These are phyloP conservation scores for Basipetospora sp. DNA, from an alignment of 2,329 filamentous ascomycete species.

Conservation along the genomic window DNA sequence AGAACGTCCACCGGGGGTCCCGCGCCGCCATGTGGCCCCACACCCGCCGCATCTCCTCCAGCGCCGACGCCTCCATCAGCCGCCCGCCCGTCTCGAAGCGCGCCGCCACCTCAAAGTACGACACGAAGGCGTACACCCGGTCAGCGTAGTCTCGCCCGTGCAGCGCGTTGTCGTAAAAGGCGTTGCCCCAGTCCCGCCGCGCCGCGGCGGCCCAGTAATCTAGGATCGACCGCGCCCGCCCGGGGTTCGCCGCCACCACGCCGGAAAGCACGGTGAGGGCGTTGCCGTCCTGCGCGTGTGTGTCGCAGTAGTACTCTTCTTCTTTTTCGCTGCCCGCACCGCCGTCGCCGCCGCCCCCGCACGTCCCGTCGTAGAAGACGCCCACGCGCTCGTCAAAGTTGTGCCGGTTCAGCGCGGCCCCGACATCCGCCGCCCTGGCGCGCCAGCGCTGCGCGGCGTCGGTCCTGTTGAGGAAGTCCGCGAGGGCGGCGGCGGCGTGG, in stretches of 20 bases:
- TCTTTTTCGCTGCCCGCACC: no score
- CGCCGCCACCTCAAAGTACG: conserved; percentile 37
- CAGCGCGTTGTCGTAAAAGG: conserved; percentile 34
- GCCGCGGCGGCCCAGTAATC: conserved; percentile 23
- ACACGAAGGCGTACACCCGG: conserved; percentile 36
- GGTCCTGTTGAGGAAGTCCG: conserved; percentile 14
- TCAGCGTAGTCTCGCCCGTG: conserved; percentile 23
- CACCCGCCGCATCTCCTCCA: conserved; percentile 30
- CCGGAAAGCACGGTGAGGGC: conserved; percentile 29
- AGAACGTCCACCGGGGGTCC: conserved; percentile 32
- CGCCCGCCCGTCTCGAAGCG: conserved; percentile 25
- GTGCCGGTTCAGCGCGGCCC: conserved; percentile 21
- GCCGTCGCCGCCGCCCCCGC: conserved; percentile 9
- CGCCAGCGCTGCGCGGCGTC: conserved; percentile 19
- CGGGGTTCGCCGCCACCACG: conserved; percentile 8
- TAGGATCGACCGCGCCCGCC: conserved; percentile 19
- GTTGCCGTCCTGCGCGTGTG: conserved; percentile 38
- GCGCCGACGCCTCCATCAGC: conserved; percentile 20
- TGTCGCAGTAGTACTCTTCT: conserved; percentile 12
- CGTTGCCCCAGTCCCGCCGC: conserved; percentile 29
- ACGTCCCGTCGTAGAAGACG: conserved; percentile 30
- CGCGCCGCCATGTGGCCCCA: conserved; percentile 35
- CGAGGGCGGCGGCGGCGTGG: conserved; percentile 27
- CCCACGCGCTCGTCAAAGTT: conserved; percentile 28
- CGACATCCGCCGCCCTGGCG: conserved; percentile 25